Conservation (phyloP, 345 rosid species). For the Salix purpurea region DNA sequence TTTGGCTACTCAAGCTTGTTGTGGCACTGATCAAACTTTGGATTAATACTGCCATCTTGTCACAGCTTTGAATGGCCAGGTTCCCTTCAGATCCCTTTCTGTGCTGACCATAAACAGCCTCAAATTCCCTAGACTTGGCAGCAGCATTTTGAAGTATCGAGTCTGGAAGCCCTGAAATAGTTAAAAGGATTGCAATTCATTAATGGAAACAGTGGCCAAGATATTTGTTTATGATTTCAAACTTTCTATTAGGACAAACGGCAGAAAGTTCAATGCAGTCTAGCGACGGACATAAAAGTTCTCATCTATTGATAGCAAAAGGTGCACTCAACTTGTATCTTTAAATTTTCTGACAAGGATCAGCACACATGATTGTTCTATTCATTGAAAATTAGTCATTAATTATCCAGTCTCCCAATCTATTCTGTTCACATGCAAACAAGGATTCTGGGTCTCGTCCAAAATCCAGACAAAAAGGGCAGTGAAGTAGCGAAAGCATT, state of each 20-base stretch:
- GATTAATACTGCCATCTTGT: slow-evolving; percentile 31
- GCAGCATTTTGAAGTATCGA: slow-evolving; percentile 61
- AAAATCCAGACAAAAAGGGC: not conserved
- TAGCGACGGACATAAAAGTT: not conserved
- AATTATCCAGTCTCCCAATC: not conserved
- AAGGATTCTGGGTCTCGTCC: too few relatives aligned
- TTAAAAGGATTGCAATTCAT: slow-evolving; percentile 8
- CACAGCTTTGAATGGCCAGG: not conserved
- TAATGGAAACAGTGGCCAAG: not conserved
- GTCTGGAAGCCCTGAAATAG: slow-evolving; percentile 66
- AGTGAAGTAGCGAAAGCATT: slow-evolving; percentile 12
- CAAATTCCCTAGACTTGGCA: slow-evolving; percentile 65
- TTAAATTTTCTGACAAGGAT: not conserved
- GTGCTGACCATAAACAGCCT: slow-evolving; percentile 48
- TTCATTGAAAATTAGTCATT: not conserved
- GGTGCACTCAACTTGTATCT: not conserved
- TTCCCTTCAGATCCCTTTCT: slow-evolving; percentile 16
- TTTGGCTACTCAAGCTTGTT: slow-evolving; percentile 3
- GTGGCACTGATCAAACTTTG: slow-evolving; percentile 33
- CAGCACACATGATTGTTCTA: not conserved
- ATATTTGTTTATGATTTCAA: not conserved
- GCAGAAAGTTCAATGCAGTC: too few relatives aligned
- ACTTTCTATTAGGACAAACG: too few relatives aligned
- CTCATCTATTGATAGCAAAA: not conserved
- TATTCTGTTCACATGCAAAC: not conserved